Base-by-base conservation (phyloP, 805 yeast species). In the Candida incommunis region DNA sequence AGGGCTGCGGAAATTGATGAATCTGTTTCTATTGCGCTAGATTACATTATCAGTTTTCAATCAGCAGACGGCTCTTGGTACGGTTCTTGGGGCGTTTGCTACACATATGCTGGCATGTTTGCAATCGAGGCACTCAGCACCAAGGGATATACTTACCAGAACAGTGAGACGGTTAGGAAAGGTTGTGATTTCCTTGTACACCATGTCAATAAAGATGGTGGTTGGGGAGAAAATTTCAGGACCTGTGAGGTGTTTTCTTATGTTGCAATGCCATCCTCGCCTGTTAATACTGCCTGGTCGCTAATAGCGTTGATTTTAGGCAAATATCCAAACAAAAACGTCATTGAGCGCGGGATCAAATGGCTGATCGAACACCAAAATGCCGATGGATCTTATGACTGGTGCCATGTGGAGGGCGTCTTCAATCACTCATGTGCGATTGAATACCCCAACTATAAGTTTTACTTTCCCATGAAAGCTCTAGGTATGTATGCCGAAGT, bases 31-130 rank as follows among this genome's bases (percentile, higher is more conserved):
- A 70, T 76, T 45, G 97, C 96, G 0, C 71, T 85, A 15, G 61
- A 71, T 3, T 92, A 81, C 55, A 83, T 92, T 40, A 74, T 73
- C 43, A 61, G 67, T 2, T 74, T 75, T 2, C 98, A 92, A 62
- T 67, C 69, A 40, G 55, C 57, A 0, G 95, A 92, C 61, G 99
- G 99, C 0, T 79, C 94, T 13, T 92, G 97, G 97, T 94, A 88
- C 60, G 99, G 99, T 1, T 78, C 86, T 35, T 92, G 99, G 99
- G 99, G 98, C 29, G 80, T 92, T 3, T 92, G 99, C 59, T 87
- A 72, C 59, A 84, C 96, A 0, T 92, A 92, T 62, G 97, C 97
- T 0, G 83, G 87, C 1, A 92, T 92, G 98, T 92, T 92, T 73
- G 99, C 99, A 0, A 63, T 92, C 23, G 99, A 92, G 54, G 97